Conservation (phyloP, 371 early-diverging fungal species). For the Zancudomyces culisetae region DNA sequence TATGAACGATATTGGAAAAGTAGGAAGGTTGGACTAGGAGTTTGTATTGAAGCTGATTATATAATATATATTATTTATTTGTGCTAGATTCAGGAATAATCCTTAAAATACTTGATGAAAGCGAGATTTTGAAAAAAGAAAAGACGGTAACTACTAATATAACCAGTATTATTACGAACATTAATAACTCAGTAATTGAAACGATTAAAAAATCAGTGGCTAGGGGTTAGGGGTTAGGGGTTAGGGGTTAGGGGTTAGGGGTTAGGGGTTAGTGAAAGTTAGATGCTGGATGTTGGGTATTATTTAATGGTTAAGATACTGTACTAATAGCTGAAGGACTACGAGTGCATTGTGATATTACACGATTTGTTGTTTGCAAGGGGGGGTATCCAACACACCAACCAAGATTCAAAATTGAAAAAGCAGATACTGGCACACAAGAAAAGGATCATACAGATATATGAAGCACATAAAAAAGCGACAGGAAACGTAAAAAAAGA, state of each 20-base stretch:
- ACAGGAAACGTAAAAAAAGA: slow-evolving; percentile 35
- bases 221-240: not conserved
- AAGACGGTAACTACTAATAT: not conserved
- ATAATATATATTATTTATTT: not conserved
- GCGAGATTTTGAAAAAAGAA: not conserved
- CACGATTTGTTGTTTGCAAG: slow-evolving; percentile 69
- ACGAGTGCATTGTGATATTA: slow-evolving; percentile 29
- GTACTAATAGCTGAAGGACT: not conserved
- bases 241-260: too few relatives aligned
- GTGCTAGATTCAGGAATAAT: not conserved
- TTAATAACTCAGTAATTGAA: not conserved
- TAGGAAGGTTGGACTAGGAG: too few relatives aligned
- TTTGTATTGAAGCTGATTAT: too few relatives aligned
- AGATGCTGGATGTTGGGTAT: too few relatives aligned
- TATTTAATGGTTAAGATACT: not conserved
- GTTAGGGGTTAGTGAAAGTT: too few relatives aligned
- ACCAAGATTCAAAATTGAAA: slow-evolving; percentile 39
- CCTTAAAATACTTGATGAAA: not conserved
- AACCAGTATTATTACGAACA: not conserved
- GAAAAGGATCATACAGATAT: slow-evolving; percentile 45
- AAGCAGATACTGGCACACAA: slow-evolving; percentile 43
- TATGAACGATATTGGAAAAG: too few relatives aligned
- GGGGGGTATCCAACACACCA: slow-evolving; percentile 37
- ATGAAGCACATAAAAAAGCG: slow-evolving; percentile 51
- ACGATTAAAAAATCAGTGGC: not conserved